Evolutionary conservation across 176 grass and related monocot species (phyloP).

Genomic region (Avena atlantica): DNA sequence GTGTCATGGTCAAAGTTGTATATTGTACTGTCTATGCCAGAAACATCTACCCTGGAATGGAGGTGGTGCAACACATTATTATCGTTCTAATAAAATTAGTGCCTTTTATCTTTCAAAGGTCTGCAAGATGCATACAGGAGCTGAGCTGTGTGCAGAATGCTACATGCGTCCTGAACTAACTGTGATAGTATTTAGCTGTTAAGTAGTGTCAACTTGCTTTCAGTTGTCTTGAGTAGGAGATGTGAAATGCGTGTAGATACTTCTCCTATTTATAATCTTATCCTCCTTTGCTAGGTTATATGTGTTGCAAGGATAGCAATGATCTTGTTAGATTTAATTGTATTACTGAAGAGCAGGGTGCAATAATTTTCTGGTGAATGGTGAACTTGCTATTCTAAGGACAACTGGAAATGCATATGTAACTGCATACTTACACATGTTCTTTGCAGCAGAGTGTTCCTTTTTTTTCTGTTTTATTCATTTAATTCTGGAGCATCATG

Average conservation of each 20-base stretch:
- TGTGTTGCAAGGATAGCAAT: background rate
- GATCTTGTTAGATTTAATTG: background rate
- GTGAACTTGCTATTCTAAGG: conserved; percentile 13
- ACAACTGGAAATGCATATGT: background rate
- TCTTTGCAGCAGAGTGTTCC: conserved; percentile 22
- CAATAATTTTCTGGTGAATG: conserved; percentile 3
- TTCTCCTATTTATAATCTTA: conserved; percentile 1
- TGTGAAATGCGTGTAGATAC: background rate
- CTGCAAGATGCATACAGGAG: background rate
- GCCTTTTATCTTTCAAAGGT: background rate
- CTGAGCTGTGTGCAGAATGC: conserved; percentile 24
- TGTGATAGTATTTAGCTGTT: conserved; percentile 29
- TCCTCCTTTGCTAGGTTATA: conserved; percentile 12
- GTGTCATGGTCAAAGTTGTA: conserved; percentile 18
- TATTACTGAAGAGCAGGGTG: background rate
- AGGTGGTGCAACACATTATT: conserved; percentile 2
- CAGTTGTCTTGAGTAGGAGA: background rate
- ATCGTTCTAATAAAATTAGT: background rate
- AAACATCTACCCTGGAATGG: conserved; percentile 18
- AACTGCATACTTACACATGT: background rate
- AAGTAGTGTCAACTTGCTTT: conserved; percentile 33
- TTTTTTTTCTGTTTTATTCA: background rate
- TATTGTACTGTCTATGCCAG: conserved; percentile 5
- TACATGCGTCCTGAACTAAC: conserved; percentile 11
- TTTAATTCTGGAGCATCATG: conserved; percentile 22